Percentiles rank a stretch among this genome's conserved stretches.
Conservation (phyloP, 148 eudicot genomes). For the Selenicereus undatus region DNA sequence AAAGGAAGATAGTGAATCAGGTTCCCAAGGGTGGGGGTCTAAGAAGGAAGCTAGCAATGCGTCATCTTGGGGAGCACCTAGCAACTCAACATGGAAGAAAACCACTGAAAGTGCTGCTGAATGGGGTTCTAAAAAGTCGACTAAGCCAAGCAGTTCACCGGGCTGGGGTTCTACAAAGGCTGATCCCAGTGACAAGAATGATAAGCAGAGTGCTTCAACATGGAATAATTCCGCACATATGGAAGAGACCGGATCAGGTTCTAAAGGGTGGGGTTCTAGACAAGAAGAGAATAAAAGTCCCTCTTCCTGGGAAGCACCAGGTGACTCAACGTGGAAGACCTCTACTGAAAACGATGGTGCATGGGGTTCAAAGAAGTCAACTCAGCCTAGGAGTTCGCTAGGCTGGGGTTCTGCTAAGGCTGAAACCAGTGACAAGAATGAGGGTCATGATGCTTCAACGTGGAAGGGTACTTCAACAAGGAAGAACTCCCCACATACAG, state of each 20-base stretch:
- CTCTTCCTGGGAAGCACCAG: conserved; percentile 24
- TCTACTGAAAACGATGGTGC: neutral
- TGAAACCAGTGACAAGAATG: neutral
- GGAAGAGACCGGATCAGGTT: neutral
- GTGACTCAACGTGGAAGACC: neutral
- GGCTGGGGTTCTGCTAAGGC: conserved; percentile 4
- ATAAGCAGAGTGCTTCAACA: neutral
- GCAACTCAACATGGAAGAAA: conserved; percentile 20
- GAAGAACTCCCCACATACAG: neutral
- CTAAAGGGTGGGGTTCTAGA: conserved; percentile 6
- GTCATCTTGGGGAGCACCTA: conserved; percentile 29
- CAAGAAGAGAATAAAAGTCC: conserved; percentile 1
- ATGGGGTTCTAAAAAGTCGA: conserved; percentile 14
- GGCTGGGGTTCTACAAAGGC: too few relatives aligned
- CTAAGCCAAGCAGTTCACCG: too few relatives aligned
- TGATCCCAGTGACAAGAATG: neutral
- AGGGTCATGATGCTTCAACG: neutral
- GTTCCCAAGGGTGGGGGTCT: conserved; percentile 11
- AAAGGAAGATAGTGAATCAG: neutral
- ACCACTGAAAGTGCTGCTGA: conserved; percentile 12
- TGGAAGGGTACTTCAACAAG: neutral
- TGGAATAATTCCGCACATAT: neutral
- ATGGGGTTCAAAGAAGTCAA: neutral
- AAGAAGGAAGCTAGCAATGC: conserved; percentile 4
- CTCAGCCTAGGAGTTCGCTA: neutral